These are phyloP conservation scores for Clarireedia homoeocarpa DNA, from an alignment of 2,329 filamentous ascomycete species.

Conservation along the genomic window DNA sequence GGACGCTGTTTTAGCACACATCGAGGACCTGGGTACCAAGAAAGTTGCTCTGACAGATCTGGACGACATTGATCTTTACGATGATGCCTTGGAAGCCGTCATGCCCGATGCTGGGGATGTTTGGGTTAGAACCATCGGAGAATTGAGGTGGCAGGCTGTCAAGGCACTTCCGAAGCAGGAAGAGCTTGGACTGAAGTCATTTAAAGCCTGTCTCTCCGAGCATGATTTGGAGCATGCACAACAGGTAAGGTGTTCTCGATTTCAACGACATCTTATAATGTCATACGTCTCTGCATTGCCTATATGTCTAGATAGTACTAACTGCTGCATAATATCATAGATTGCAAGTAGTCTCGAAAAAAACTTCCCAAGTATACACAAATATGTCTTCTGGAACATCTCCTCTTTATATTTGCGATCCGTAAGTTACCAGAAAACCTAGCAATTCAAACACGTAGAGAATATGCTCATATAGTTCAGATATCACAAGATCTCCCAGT, in stretches of 20 bases:
- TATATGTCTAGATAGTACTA: background rate
- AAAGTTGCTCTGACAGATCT: slow-evolving; percentile 21
- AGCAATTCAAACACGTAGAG: background rate
- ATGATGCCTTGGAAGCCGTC: slow-evolving; percentile 23
- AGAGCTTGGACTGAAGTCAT: slow-evolving; percentile 22
- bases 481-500: slow-evolving; percentile 20
- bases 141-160: slow-evolving; percentile 26
- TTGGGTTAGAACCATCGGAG: slow-evolving; percentile 27
- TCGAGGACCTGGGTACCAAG: slow-evolving; percentile 23
- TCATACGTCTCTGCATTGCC: background rate
- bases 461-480: slow-evolving; percentile 15
- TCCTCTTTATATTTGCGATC: slow-evolving; percentile 26
- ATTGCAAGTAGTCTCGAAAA: slow-evolving; percentile 30
- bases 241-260: slow-evolving; percentile 19
- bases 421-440: slow-evolving; percentile 15
- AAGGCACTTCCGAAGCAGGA: slow-evolving; percentile 27
- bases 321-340: slow-evolving; percentile 11
- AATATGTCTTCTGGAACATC: slow-evolving; percentile 30
- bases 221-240: slow-evolving; percentile 29
- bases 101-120: slow-evolving; percentile 16
- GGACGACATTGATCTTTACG: slow-evolving; percentile 27
- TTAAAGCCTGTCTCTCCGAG: slow-evolving; percentile 26
- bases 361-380: slow-evolving; percentile 25
- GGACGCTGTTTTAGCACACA: slow-evolving; percentile 19
- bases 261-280: background rate